Conservation (phyloP, 805 yeast species). For the Maudiozyma barnettii region DNA sequence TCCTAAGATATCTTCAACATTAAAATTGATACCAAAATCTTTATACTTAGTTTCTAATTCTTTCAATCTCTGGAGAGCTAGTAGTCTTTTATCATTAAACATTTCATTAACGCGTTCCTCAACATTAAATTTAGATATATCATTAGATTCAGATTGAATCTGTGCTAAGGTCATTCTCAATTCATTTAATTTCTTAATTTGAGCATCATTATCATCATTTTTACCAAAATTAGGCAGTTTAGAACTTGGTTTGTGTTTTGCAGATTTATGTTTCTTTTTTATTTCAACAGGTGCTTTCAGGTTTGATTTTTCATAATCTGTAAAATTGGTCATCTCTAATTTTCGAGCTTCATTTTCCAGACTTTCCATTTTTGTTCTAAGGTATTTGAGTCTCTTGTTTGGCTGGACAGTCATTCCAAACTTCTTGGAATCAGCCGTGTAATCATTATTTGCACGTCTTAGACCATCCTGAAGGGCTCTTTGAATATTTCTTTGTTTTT, state of each 20-base stretch:
- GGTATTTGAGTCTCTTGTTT: slow-evolving; percentile 58
- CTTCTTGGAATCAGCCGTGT: slow-evolving; percentile 32
- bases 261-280: slow-evolving; percentile 1
- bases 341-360: slow-evolving; percentile 78
- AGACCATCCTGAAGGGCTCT: slow-evolving; percentile 27
- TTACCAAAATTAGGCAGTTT: slow-evolving; percentile 4
- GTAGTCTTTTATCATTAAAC: slow-evolving; percentile 48
- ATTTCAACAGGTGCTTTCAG: slow-evolving; percentile 11
- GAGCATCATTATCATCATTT: slow-evolving; percentile 37
- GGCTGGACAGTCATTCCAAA: slow-evolving; percentile 50
- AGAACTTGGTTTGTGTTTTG: slow-evolving; percentile 1
- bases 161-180: slow-evolving; percentile 50
- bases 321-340: slow-evolving; percentile 77
- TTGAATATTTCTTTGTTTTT: slow-evolving; percentile 22
- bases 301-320: slow-evolving; percentile 31
- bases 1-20: slow-evolving; percentile 6
- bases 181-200: slow-evolving; percentile 44
- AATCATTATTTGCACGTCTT: slow-evolving; percentile 33
- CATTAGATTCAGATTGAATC: slow-evolving; percentile 67
- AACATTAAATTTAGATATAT: slow-evolving; percentile 56
- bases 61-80: slow-evolving; percentile 62
- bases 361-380: slow-evolving; percentile 77
- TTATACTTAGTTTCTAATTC: slow-evolving; percentile 60
- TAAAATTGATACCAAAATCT: slow-evolving; percentile 52
- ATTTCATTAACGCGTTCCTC: slow-evolving; percentile 43